Conservation (phyloP, 2,329 filamentous ascomycete species). For the Calonectria honghensis region DNA sequence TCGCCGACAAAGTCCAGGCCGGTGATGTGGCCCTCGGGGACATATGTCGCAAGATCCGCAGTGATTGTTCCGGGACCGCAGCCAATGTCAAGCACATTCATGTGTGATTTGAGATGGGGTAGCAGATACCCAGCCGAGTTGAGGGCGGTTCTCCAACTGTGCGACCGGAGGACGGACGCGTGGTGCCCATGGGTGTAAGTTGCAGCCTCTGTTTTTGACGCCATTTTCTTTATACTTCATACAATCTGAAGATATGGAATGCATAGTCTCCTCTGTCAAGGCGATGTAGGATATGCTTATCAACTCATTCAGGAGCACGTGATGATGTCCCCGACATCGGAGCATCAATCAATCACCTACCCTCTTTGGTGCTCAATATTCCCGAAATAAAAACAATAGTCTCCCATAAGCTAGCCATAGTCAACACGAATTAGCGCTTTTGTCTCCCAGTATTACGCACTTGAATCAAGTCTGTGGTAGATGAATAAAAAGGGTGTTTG, state of each 20-base stretch:
- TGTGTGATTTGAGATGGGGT: conserved; percentile 19
- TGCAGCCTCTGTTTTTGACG: conserved; percentile 7
- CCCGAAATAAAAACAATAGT: too few species aligned
- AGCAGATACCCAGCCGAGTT: conserved; percentile 18
- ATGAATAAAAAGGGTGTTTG: too few species aligned
- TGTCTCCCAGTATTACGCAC: too few species aligned
- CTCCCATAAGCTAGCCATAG: too few species aligned
- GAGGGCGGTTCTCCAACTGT: conserved; percentile 23
- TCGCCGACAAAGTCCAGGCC: conserved; percentile 7
- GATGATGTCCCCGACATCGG: conserved; percentile 17
- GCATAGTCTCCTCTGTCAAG: not conserved
- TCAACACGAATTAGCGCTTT: too few species aligned
- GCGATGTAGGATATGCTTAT: not conserved
- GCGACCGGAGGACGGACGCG: conserved; percentile 18
- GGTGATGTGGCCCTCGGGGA: conserved; percentile 11
- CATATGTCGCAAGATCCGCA: conserved; percentile 16
- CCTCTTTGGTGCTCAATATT: too few species aligned
- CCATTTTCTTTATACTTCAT: not conserved
- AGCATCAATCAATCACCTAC: not conserved
- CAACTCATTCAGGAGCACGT: conserved; percentile 1
- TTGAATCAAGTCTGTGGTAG: too few species aligned
- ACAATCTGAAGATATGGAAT: not conserved
- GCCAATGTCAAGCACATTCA: conserved; percentile 28
- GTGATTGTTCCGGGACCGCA: conserved; percentile 30
- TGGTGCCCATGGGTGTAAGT: conserved; percentile 28